Evolutionary conservation across 805 yeast genomes (phyloP), one percentile per base, ranked within the genome.

Genomic region (Candida piceae): DNA sequence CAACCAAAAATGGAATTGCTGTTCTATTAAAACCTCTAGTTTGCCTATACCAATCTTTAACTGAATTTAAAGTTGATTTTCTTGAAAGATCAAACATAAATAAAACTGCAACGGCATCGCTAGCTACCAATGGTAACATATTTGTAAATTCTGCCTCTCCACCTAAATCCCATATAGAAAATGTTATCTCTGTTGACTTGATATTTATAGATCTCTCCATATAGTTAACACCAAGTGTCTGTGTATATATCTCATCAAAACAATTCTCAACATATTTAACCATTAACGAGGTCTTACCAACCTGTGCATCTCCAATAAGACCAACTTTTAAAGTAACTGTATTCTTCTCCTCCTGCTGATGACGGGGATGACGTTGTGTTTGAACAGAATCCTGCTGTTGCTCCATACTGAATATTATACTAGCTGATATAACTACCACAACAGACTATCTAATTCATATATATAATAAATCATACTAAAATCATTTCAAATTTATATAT

Each of bases 231-330:
- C 98, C 98, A 35, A 87, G 66, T 0, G 98, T 90, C 60, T 88
- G 96, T 34, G 89, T 86, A 56, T 90, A 90, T 42, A 82, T 87
- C 53, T 86, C 93, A 55, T 88, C 95, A 58, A 84, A 90, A 23
- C 84, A 77, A 37, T 94, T 94, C 55, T 90, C 96, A n/a, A 90
- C 96, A 57, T 89, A 90, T 56, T 90, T 88, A 17, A 89, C 96
- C 97, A 90, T 89, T 40, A 90, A 64, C 5, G 97, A 86, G 1
- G 98, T 90, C 55, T 90, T 90, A 5, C 98, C 98, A 5, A 89
- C 88, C 53, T 87, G 94, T 2, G 96, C 94, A 60, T 90, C 97
- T 5, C 98, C 98, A 34, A 90, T 77, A 32, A 90, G 74, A 3
- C 97, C 97, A 15, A 90, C 88, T 52, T 90, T 93, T 32, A 90